Conservation (phyloP, 106 monocot species). For the Narthecium ossifragum region DNA sequence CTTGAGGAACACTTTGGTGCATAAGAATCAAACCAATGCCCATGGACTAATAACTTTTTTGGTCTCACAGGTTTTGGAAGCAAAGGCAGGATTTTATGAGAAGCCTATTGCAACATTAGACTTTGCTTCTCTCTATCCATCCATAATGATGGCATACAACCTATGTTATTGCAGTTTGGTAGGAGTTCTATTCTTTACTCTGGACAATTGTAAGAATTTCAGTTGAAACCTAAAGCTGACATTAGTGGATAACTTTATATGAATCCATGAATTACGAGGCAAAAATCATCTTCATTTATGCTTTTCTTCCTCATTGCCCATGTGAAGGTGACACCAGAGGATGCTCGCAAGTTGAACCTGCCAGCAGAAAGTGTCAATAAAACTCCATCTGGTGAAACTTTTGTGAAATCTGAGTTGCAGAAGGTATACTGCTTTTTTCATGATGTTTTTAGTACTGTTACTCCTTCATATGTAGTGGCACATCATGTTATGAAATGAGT, state of each 20-base stretch:
- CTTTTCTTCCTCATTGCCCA: background rate
- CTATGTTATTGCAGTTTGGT: slow-evolving; percentile 98
- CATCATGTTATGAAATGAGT: background rate
- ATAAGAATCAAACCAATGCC: too few species aligned
- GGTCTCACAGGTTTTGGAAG: slow-evolving; percentile 79
- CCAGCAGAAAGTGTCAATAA: slow-evolving; percentile 74
- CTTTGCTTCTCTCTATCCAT: slow-evolving; percentile 99
- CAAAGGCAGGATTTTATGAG: slow-evolving; percentile 97
- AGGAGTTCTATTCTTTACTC: slow-evolving; percentile 14
- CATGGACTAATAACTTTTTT: too few species aligned
- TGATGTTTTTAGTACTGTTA: background rate
- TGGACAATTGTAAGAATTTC: too few species aligned
- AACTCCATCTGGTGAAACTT: slow-evolving; percentile 94
- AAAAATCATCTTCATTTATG: background rate
- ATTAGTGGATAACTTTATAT: background rate
- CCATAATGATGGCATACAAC: slow-evolving; percentile 99
- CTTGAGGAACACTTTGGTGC: too few species aligned
- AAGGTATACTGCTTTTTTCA: slow-evolving; percentile 46
- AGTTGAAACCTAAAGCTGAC: too few species aligned
- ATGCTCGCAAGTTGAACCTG: slow-evolving; percentile 69
- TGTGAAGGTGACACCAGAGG: slow-evolving; percentile 78
- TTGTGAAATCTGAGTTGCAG: slow-evolving; percentile 87
- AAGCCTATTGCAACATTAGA: slow-evolving; percentile 98
- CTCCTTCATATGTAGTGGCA: background rate
- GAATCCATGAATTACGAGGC: background rate